A percentile compares a stretch with the other conserved stretches of the same genome.
phyloP scores from a whole-genome alignment of 768 basidiomycete genomes.

The Leucosporidium creatinivorum region DNA sequence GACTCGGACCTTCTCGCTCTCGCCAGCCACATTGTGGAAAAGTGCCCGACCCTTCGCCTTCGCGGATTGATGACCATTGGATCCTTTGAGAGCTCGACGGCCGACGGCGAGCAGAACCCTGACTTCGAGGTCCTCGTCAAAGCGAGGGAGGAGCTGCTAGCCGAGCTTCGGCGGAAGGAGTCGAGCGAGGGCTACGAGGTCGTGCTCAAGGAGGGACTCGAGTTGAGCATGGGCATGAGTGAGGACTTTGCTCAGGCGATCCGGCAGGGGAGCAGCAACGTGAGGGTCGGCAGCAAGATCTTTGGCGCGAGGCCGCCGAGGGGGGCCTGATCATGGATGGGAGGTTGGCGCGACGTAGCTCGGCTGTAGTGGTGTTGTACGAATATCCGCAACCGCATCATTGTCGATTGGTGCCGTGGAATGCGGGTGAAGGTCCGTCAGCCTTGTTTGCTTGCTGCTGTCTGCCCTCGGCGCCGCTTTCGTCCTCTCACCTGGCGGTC shows the following conservation, averaged over 20 bases:
- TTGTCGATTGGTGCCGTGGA: no score
- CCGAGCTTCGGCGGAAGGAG: not conserved
- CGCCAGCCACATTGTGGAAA: slow-evolving; percentile 59
- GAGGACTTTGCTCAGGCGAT: slow-evolving; percentile 85
- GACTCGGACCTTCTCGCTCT: slow-evolving; percentile 56
- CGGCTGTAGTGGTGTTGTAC: no score
- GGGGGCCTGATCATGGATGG: no score
- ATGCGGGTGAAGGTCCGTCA: no score
- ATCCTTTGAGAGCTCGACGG: slow-evolving; percentile 60
- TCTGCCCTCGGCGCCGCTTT: no score
- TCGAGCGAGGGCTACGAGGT: slow-evolving; percentile 8
- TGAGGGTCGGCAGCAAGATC: slow-evolving; percentile 83
- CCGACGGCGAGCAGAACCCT: slow-evolving; percentile 49
- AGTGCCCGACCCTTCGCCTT: slow-evolving; percentile 67
- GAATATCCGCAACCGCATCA: no score
- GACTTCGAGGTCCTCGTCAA: slow-evolving; percentile 58
- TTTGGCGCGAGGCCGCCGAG: slow-evolving; percentile 57
- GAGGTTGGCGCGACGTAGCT: no score
- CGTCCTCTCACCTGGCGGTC: no score
- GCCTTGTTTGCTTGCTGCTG: no score
- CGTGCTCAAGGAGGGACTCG: slow-evolving; percentile 36
- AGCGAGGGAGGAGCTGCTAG: slow-evolving; percentile 18
- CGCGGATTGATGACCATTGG: slow-evolving; percentile 97
- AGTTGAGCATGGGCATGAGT: slow-evolving; percentile 83
- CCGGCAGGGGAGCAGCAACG: slow-evolving; percentile 72